Conservation (phyloP, 441 rosid genomes). For the Erodium trifolium region DNA sequence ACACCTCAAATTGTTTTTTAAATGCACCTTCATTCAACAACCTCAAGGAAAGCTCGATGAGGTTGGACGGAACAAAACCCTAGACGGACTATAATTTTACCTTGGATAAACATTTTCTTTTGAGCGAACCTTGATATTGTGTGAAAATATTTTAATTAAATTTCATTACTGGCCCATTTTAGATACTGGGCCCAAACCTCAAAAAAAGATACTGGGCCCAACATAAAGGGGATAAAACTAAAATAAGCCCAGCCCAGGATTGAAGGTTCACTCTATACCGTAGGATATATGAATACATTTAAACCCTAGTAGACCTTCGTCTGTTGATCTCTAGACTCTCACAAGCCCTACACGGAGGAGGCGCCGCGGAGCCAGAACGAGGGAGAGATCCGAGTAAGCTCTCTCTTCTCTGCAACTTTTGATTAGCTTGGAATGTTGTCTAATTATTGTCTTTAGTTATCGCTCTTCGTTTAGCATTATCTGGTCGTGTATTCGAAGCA, state of each 20-base stretch:
- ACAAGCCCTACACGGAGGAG: conserved; percentile 3
- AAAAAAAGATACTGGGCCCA: not conserved
- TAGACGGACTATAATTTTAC: too few species aligned
- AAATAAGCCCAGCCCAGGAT: not conserved
- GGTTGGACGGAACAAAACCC: too few species aligned
- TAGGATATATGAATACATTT: not conserved
- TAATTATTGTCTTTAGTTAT: too few species aligned
- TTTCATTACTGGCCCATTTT: too few species aligned
- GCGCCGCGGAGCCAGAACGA: conserved; percentile 6
- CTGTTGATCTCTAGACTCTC: conserved; percentile 1
- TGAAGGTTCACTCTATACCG: not conserved
- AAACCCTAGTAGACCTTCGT: not conserved
- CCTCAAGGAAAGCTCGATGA: too few species aligned
- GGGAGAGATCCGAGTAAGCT: conserved; percentile 7
- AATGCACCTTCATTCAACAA: too few species aligned
- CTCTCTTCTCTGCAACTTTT: not conserved
- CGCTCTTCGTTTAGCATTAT: not conserved
- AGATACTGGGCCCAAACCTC: not conserved
- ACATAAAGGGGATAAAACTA: not conserved
- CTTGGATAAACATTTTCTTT: too few species aligned
- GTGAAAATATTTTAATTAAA: too few species aligned
- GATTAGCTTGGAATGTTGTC: not conserved
- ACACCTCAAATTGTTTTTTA: too few species aligned
- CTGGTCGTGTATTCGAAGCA: not conserved
- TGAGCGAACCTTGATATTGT: too few species aligned